A percentile compares a stretch with the other conserved stretches of the same genome.
Evolutionary conservation across 306 rosid genomes (phyloP).

Genomic region (Erythrophleum fordii): DNA sequence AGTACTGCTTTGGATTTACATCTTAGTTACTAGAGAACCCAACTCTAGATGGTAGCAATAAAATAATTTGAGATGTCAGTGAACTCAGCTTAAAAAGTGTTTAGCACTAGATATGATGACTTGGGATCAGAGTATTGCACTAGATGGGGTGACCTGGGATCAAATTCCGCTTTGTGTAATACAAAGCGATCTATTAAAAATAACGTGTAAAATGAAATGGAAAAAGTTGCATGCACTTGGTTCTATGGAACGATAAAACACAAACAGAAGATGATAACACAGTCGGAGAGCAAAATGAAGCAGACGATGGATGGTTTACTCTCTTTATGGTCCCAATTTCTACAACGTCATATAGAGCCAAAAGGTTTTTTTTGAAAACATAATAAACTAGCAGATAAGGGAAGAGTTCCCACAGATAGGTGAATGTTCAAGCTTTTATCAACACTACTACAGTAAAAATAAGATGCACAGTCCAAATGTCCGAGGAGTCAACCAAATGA

Average conservation of each 20-base stretch:
- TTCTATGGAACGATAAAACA: background rate
- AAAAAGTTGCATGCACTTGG: background rate
- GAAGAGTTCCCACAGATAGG: background rate
- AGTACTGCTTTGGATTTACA: no score
- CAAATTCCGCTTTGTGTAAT: background rate
- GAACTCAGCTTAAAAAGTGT: background rate
- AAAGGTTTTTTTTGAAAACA: slow-evolving; percentile 20
- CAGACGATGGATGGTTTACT: background rate
- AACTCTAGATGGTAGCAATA: background rate
- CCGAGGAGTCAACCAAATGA: slow-evolving; percentile 26
- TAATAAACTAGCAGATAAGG: slow-evolving; percentile 25
- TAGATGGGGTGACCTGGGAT: background rate
- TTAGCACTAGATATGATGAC: background rate
- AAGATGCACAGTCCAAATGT: slow-evolving; percentile 27
- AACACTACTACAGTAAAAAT: background rate
- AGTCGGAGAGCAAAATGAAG: background rate
- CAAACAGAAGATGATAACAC: background rate
- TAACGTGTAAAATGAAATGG: background rate
- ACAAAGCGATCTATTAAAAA: no score
- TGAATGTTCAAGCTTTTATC: slow-evolving; percentile 10
- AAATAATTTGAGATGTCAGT: background rate
- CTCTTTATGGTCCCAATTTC: background rate
- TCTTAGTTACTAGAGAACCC: background rate
- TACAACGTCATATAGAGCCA: background rate
- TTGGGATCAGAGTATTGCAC: background rate